Evolutionary conservation across 2,329 filamentous ascomycete species (phyloP).

Genomic region (Decorospora gaudefroyi): DNA sequence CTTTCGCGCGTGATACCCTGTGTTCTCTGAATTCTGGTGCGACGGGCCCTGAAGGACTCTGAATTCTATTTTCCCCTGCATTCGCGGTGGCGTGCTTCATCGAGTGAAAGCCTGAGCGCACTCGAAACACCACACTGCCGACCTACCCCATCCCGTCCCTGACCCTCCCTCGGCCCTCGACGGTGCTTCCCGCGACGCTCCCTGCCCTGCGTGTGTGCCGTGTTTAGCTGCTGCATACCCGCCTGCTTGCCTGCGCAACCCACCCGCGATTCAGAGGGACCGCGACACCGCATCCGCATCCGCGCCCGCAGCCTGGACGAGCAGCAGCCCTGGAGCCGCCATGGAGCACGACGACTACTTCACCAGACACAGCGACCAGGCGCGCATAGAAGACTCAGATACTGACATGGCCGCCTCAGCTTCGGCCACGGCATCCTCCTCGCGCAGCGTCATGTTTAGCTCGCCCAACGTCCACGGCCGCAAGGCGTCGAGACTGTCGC

Average conservation of each 20-base stretch:
- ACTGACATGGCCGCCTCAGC: constrained; percentile 45
- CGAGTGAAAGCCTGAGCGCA: too few relatives aligned
- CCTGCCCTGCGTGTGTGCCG: constrained; percentile 7
- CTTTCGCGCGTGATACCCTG: too few relatives aligned
- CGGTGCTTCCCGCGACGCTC: constrained; percentile 4
- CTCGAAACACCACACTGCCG: too few relatives aligned
- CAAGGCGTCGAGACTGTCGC: constrained; percentile 49
- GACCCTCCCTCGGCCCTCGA: too few relatives aligned
- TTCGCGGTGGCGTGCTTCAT: too few relatives aligned
- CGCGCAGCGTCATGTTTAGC: constrained; percentile 42
- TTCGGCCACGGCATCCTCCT: constrained; percentile 39
- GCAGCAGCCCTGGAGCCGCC: too few relatives aligned
- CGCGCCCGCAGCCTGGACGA: constrained; percentile 17
- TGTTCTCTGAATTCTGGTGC: too few relatives aligned
- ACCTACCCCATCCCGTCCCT: too few relatives aligned
- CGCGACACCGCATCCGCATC: constrained; percentile 14
- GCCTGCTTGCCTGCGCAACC: neutral
- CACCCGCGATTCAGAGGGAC: constrained; percentile 8
- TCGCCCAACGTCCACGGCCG: constrained; percentile 44
- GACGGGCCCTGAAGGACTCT: too few relatives aligned
- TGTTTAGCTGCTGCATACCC: constrained; percentile 1
- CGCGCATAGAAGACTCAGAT: constrained; percentile 40
- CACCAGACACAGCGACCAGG: constrained; percentile 23
- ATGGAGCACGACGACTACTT: constrained; percentile 47
- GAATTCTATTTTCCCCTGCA: too few relatives aligned